A percentile compares a stretch with the other conserved stretches of the same genome.
Evolutionary conservation across 768 basidiomycete species (phyloP).

Genomic region (Cyclocybe aegerita): DNA sequence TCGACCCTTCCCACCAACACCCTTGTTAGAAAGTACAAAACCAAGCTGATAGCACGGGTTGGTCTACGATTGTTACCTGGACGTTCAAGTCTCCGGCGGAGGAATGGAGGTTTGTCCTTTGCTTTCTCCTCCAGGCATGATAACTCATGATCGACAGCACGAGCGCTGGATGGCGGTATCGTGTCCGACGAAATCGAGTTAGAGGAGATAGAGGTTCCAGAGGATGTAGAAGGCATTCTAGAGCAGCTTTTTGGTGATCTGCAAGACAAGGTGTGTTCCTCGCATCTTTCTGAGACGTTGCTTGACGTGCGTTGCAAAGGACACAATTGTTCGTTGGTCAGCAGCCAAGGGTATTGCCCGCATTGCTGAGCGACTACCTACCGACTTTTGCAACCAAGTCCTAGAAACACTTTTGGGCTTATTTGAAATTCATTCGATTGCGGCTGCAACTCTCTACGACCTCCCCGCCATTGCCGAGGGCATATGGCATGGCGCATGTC

Average conservation of each 20-base stretch:
- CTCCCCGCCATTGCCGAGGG: conserved; percentile 77
- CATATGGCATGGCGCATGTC: conserved; percentile 93
- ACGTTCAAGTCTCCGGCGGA: conserved; percentile 29
- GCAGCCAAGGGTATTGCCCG: conserved; percentile 91
- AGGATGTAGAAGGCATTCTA: conserved; percentile 72
- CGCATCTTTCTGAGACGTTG: conserved; percentile 2
- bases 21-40: conserved; percentile 63
- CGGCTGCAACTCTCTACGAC: conserved; percentile 64
- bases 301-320: conserved; percentile 44
- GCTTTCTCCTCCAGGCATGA: background rate
- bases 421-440: conserved; percentile 75
- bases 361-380: conserved; percentile 77
- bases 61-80: conserved; percentile 63
- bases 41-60: conserved; percentile 68
- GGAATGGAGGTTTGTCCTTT: conserved; percentile 36
- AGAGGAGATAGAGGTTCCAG: conserved; percentile 60
- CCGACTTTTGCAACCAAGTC: conserved; percentile 77
- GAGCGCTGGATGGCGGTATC: conserved; percentile 25
- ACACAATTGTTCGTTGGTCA: conserved; percentile 93
- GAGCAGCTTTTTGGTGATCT: conserved; percentile 71
- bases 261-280: conserved; percentile 70
- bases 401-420: conserved; percentile 72
- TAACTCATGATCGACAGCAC: conserved; percentile 20
- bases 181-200: conserved; percentile 6
- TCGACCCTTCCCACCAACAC: conserved; percentile 52